Conservation (phyloP, 73 alveolate genomes). For the Tetrahymena thermophila region DNA sequence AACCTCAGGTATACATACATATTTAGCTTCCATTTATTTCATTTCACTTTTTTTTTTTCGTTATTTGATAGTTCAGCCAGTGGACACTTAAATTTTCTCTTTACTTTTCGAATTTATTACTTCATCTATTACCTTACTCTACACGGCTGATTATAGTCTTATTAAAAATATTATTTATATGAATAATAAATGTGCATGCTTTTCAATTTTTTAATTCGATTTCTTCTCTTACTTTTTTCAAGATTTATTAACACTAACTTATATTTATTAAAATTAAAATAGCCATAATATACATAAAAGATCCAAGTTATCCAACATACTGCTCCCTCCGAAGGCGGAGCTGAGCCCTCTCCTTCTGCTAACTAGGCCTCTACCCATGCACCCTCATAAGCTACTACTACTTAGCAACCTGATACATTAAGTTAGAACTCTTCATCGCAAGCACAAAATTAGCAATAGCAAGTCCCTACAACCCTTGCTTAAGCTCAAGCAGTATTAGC, state of each 20-base stretch:
- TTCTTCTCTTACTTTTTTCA: background rate
- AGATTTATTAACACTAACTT: background rate
- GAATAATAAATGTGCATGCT: background rate
- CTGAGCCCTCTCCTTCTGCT: background rate
- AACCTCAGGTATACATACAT: background rate
- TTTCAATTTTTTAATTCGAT: background rate
- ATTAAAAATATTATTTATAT: background rate
- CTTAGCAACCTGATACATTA: background rate
- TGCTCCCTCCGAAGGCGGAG: background rate
- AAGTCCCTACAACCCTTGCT: background rate
- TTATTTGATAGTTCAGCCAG: background rate
- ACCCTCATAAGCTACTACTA: background rate
- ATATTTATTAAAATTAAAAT: background rate
- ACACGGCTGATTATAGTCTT: background rate
- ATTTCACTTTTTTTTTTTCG: background rate
- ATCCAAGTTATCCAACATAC: background rate
- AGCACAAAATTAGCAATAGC: background rate
- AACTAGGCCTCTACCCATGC: background rate
- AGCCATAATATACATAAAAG: background rate
- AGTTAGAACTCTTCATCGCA: background rate
- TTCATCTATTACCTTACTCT: conserved; percentile 1
- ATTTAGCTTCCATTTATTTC: background rate
- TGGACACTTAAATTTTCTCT: background rate
- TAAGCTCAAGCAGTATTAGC: background rate
- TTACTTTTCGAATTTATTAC: background rate